A percentile compares a stretch with the other conserved stretches of the same genome.
phyloP scores from a whole-genome alignment of 805 yeast genomes.

The Maudiozyma serrabonitensis region DNA sequence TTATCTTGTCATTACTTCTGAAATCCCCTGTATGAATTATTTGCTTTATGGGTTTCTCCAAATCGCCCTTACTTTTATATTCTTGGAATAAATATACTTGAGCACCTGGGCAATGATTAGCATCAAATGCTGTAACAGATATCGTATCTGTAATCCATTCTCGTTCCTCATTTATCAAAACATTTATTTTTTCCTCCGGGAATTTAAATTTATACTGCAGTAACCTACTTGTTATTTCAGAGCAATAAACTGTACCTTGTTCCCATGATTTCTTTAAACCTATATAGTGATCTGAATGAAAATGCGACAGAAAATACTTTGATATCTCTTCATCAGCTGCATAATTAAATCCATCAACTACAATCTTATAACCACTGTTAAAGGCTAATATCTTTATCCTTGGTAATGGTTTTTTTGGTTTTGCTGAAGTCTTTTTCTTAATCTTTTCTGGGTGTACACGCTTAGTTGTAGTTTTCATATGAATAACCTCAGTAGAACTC shows the following conservation, averaged over 20 bases:
- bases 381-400: conserved; percentile 44
- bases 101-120: conserved; percentile 97
- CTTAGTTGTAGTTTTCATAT: neutral
- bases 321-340: conserved; percentile 35
- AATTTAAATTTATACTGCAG: conserved; percentile 47
- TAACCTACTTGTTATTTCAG: conserved; percentile 57
- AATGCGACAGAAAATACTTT: conserved; percentile 65
- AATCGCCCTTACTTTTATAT: conserved; percentile 6
- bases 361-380: conserved; percentile 29
- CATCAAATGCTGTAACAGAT: conserved; percentile 59
- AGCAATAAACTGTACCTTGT: conserved; percentile 61
- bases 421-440: conserved; percentile 1
- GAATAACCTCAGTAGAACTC: no score
- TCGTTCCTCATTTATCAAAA: conserved; percentile 35
- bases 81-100: conserved; percentile 64
- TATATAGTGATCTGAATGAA: conserved; percentile 90
- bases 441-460: neutral
- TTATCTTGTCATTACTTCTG: conserved; percentile 50
- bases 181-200: conserved; percentile 27
- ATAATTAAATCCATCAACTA: conserved; percentile 57
- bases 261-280: conserved; percentile 76
- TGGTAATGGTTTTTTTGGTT: conserved; percentile 35
- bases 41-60: conserved; percentile 7
- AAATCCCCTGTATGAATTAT: conserved; percentile 89
- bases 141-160: conserved; percentile 34